A percentile compares a stretch with the other conserved stretches of the same genome.
Conservation (phyloP, 345 rosid species). For the Ricinus communis region DNA sequence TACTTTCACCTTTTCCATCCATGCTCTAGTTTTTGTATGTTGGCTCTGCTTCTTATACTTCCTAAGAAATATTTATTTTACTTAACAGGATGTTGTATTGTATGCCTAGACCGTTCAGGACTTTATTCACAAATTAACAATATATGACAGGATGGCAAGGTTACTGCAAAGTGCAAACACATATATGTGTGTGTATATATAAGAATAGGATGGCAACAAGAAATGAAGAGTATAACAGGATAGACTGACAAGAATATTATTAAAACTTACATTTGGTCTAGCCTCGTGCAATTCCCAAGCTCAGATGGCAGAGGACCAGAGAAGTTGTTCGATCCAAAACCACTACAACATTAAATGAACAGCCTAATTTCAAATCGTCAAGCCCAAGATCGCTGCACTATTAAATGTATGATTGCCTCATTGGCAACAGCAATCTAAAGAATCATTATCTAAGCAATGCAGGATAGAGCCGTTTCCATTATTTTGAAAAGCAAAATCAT, state of each 20-base stretch:
- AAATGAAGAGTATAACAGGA: not conserved
- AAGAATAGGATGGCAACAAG: too few relatives aligned
- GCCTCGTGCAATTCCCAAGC: slow-evolving; percentile 53
- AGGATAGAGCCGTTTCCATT: not conserved
- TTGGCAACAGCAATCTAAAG: not conserved
- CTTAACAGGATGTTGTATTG: not conserved
- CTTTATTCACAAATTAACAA: not conserved
- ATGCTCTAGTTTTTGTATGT: too few relatives aligned
- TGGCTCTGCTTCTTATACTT: not conserved
- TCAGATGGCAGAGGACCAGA: slow-evolving; percentile 63
- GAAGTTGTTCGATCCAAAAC: slow-evolving; percentile 55
- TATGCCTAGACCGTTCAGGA: not conserved
- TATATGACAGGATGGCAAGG: not conserved
- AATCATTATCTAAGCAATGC: not conserved
- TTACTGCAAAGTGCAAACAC: too few relatives aligned
- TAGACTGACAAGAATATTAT: not conserved
- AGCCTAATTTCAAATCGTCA: not conserved
- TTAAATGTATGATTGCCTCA: too few relatives aligned
- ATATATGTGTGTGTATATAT: too few relatives aligned
- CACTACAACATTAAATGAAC: slow-evolving; percentile 30
- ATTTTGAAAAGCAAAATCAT: not conserved
- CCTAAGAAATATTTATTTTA: not conserved
- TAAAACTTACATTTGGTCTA: slow-evolving; percentile 55
- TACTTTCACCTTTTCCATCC: not conserved
- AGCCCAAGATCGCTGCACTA: too few relatives aligned